Evolutionary conservation across 805 yeast genomes (phyloP).

Genomic region (Priceomyces fermenticarens): DNA sequence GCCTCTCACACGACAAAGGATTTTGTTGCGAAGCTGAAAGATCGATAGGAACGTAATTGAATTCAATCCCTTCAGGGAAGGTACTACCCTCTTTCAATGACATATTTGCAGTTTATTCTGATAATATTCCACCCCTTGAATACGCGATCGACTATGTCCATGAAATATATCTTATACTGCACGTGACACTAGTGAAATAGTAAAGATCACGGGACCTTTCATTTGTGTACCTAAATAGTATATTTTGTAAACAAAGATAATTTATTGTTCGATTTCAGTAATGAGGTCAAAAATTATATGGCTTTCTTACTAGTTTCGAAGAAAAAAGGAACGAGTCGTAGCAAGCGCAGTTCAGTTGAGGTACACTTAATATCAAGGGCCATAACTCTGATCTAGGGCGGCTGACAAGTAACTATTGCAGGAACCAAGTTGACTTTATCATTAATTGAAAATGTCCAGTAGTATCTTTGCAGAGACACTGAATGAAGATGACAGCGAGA

Average conservation of each 20-base stretch:
- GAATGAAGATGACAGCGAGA: slow-evolving; percentile 1
- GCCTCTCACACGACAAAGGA: slow-evolving; percentile 34
- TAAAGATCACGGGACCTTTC: background rate
- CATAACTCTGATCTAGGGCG: too few relatives aligned
- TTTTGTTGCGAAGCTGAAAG: slow-evolving; percentile 20
- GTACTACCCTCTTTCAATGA: slow-evolving; percentile 22
- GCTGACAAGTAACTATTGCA: too few relatives aligned
- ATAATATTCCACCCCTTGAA: too few relatives aligned
- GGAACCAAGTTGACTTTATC: too few relatives aligned
- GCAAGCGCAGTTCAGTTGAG: too few relatives aligned
- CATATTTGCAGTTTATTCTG: slow-evolving; percentile 1
- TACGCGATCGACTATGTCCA: too few relatives aligned
- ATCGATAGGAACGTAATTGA: slow-evolving; percentile 38
- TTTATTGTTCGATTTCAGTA: slow-evolving; percentile 3
- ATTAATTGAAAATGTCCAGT: slow-evolving; percentile 4
- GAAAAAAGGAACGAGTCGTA: too few relatives aligned
- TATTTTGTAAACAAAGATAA: slow-evolving; percentile 7
- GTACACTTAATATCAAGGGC: too few relatives aligned
- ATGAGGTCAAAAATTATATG: slow-evolving; percentile 1
- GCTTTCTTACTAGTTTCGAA: background rate
- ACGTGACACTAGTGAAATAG: too few relatives aligned
- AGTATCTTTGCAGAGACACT: slow-evolving; percentile 11
- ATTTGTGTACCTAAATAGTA: slow-evolving; percentile 11
- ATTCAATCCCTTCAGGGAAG: slow-evolving; percentile 33
- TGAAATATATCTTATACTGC: too few relatives aligned